Conservation (phyloP, 306 rosid species). For the Myrica gale region DNA sequence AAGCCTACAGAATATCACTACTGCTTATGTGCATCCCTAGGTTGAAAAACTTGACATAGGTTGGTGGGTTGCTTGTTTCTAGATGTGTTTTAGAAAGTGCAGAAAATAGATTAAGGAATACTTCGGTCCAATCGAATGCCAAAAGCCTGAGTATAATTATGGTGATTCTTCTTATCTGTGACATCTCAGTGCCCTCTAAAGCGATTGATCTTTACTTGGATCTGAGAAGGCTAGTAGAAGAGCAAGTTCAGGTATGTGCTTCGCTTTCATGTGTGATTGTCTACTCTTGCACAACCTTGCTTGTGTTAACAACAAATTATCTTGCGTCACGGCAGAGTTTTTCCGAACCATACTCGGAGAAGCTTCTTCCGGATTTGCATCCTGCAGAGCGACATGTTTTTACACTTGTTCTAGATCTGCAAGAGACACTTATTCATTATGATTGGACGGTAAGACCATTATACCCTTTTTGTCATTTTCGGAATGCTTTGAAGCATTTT, state of each 20-base stretch:
- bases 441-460: constrained; percentile 75
- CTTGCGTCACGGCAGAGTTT: constrained; percentile 54
- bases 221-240: constrained; percentile 72
- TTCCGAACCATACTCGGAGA: constrained; percentile 83
- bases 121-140: neutral
- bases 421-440: constrained; percentile 86
- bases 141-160: neutral
- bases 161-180: constrained; percentile 30
- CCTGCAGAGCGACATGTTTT: constrained; percentile 79
- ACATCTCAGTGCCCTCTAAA: constrained; percentile 77
- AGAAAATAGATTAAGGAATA: neutral
- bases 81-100: neutral
- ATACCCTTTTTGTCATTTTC: neutral
- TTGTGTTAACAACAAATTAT: constrained; percentile 23
- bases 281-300: neutral
- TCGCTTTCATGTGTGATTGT: constrained; percentile 22
- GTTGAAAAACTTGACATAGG: neutral
- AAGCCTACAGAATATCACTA: neutral
- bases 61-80: neutral
- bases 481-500: neutral
- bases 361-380: constrained; percentile 96
- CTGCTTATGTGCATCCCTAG: neutral
- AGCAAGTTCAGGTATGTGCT: constrained; percentile 63
- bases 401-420: constrained; percentile 94
- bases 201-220: constrained; percentile 75